Evolutionary conservation across 148 eudicot genomes (phyloP).

Genomic region (Talinum fruticosum): DNA sequence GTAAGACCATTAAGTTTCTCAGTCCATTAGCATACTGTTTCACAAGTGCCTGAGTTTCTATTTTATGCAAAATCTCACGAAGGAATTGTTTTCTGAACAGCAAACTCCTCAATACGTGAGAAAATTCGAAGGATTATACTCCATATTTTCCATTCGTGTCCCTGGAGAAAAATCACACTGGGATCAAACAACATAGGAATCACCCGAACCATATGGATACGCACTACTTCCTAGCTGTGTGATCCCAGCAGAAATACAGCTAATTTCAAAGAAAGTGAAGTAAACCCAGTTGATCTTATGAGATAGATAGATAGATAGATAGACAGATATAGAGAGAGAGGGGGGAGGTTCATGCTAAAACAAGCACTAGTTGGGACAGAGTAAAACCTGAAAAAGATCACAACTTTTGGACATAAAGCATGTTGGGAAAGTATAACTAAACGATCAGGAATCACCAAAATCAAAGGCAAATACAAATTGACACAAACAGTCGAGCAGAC

Average conservation of each 20-base stretch:
- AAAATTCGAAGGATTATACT: not conserved
- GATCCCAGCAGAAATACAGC: not conserved
- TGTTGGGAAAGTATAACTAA: not conserved
- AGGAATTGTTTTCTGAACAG: not conserved
- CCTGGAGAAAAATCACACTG: not conserved
- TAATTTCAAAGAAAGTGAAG: not conserved
- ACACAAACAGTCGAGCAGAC: not conserved
- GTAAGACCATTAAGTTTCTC: too few species aligned
- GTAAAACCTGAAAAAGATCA: not conserved
- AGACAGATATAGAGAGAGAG: too few species aligned
- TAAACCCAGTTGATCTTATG: not conserved
- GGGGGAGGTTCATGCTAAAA: too few species aligned
- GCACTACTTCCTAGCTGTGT: conserved; percentile 11
- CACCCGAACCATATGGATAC: not conserved
- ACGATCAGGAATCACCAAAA: not conserved
- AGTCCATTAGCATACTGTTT: too few species aligned
- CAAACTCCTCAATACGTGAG: not conserved
- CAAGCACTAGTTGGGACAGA: not conserved
- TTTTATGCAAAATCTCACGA: not conserved
- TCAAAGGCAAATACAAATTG: not conserved
- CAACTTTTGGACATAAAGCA: not conserved
- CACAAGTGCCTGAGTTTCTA: not conserved
- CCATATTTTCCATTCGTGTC: not conserved
- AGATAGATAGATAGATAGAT: too few species aligned
- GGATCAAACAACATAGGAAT: not conserved